Base-by-base conservation (phyloP, 805 yeast species). In the Hanseniaspora jakobsenii region DNA sequence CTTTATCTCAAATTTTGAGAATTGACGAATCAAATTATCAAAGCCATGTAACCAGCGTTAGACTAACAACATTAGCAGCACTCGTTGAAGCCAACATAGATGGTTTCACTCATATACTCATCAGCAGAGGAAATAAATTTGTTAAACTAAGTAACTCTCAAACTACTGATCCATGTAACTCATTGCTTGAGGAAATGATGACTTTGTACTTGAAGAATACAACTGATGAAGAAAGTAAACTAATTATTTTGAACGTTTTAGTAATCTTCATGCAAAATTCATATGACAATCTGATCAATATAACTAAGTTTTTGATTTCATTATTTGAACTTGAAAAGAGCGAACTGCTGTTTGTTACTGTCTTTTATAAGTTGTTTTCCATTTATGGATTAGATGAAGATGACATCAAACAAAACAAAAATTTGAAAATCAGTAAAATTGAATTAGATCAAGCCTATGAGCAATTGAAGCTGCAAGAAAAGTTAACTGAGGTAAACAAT, bases 31-130 rank as follows among this genome's bases (percentile, higher is more conserved):
- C 34, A 19, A 28, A 27, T 17, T 16, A 32, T 28, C 9, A 4
- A 3, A 27, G 31, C 14, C 62, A 29, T 55, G 67, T 3, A 44
- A 54, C 35, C 2, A 40, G 21, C 6, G 32, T 26, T 14, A 32
- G 18, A 28, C 32, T 34, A 22, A 38, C 37, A 6, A 44, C 43
- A n/a, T 27, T 37, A 26, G 24, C 14, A 13, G 32, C 42, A 6
- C 18, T 32, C 9, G 29, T 42, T 28, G 39, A 35, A 21, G 23
- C 23, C 7, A 37, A 46, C 10, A 19, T 35, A 13, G 21, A 13
- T n/a, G 29, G 21, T 13, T 42, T 42, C 23, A 24, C 13, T 3
- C 39, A 42, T 21, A 13, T 44, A 9, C 54, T 56, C 21, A 48
- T 51, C 18, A 52, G 53, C 6, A 34, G 50, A 3, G 51, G 51